A percentile compares a stretch with the other conserved stretches of the same genome.
Conservation (phyloP, 768 basidiomycete species). For the Strobilomyces confusus region DNA sequence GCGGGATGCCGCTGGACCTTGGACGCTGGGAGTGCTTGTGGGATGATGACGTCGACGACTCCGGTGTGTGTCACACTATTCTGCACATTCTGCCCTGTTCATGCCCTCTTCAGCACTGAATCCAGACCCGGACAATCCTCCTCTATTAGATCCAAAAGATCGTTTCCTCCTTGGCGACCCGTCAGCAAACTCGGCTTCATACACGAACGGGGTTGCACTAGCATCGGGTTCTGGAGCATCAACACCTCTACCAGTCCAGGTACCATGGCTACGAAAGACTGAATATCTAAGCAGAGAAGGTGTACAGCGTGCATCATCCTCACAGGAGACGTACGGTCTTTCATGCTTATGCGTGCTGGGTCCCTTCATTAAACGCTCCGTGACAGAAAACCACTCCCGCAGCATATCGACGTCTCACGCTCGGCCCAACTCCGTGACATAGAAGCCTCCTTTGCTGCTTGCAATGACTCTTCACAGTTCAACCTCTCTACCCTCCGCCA, state of each 20-base stretch:
- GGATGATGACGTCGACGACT: slow-evolving; percentile 73
- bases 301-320: slow-evolving; percentile 37
- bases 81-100: not conserved
- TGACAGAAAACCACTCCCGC: slow-evolving; percentile 45
- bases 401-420: slow-evolving; percentile 67
- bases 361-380: not conserved
- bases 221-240: slow-evolving; percentile 37
- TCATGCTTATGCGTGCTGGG: not conserved
- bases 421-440: slow-evolving; percentile 74
- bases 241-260: slow-evolving; percentile 53
- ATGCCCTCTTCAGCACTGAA: slow-evolving; percentile 46
- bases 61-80: slow-evolving; percentile 40
- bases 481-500: slow-evolving; percentile 60
- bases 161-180: slow-evolving; percentile 72
- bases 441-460: slow-evolving; percentile 67
- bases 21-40: slow-evolving; percentile 79
- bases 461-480: slow-evolving; percentile 50
- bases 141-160: slow-evolving; percentile 69
- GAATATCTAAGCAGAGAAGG: slow-evolving; percentile 78
- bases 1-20: slow-evolving; percentile 93
- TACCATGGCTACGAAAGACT: slow-evolving; percentile 90
- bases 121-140: slow-evolving; percentile 57
- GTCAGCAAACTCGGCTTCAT: slow-evolving; percentile 41
- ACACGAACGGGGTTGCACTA: slow-evolving; percentile 36
- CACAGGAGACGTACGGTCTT: slow-evolving; percentile 53